phyloP scores from a whole-genome alignment of 176 grass and related monocot genomes.

The Bothriochloa decipiens region DNA sequence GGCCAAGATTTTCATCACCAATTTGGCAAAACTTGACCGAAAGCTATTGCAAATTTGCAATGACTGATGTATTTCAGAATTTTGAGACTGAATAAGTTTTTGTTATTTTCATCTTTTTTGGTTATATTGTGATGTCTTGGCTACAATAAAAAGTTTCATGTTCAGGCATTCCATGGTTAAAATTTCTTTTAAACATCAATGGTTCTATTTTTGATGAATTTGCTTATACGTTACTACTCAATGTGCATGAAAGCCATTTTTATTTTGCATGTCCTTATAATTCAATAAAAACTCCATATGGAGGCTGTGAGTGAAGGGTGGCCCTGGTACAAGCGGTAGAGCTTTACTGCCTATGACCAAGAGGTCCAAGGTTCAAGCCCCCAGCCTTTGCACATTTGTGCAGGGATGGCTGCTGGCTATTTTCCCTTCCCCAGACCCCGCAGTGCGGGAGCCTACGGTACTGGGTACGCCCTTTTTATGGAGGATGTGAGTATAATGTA shows the following conservation, averaged over 20 bases:
- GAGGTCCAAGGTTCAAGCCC: no score
- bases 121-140: constrained; percentile 9
- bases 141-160: not conserved
- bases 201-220: constrained; percentile 23
- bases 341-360: no score
- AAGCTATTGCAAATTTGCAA: not conserved
- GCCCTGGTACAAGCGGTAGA: no score
- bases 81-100: not conserved
- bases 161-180: not conserved
- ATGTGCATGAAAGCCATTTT: not conserved
- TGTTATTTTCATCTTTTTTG: constrained; percentile 8
- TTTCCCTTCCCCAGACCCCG: no score
- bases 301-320: not conserved
- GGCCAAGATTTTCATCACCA: no score
- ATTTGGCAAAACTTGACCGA: not conserved
- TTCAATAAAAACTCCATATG: not conserved
- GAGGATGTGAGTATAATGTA: not conserved
- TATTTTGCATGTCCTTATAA: constrained; percentile 5
- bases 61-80: constrained; percentile 18
- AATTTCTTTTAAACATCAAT: constrained; percentile 18
- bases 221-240: not conserved
- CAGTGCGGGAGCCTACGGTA: no score
- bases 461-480: no score
- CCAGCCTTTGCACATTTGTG: no score
- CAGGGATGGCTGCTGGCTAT: no score